A percentile compares a stretch with the other conserved stretches of the same genome.
Conservation (phyloP, 805 yeast species). For the Kodamaea nitidulidarum region DNA sequence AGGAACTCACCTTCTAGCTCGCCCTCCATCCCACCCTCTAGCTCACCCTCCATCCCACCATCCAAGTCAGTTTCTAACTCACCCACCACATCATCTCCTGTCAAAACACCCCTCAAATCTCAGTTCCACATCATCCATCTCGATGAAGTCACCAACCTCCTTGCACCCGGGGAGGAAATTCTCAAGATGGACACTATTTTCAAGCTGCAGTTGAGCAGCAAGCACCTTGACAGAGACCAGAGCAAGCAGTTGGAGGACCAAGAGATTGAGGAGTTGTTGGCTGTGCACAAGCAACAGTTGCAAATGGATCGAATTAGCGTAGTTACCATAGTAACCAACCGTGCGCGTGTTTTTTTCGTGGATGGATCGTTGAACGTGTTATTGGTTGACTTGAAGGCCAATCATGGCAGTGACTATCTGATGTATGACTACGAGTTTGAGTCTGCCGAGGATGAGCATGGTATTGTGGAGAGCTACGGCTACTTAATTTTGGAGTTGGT, state of each 20-base stretch:
- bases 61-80: too few relatives aligned
- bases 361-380: slow-evolving; percentile 31
- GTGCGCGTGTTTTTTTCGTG: slow-evolving; percentile 39
- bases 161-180: slow-evolving; percentile 34
- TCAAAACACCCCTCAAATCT: neutral
- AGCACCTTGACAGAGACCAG: slow-evolving; percentile 16
- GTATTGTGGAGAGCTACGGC: slow-evolving; percentile 43
- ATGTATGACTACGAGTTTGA: slow-evolving; percentile 79
- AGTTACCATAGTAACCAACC: slow-evolving; percentile 36
- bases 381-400: slow-evolving; percentile 40
- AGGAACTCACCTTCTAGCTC: too few relatives aligned
- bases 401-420: slow-evolving; percentile 48
- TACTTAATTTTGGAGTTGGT: slow-evolving; percentile 61
- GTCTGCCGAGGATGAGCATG: slow-evolving; percentile 19
- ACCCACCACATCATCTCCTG: neutral
- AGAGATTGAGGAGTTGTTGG: slow-evolving; percentile 30
- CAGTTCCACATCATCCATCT: slow-evolving; percentile 21
- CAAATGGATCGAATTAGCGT: slow-evolving; percentile 25
- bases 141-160: slow-evolving; percentile 30
- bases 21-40: too few relatives aligned
- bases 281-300: slow-evolving; percentile 19
- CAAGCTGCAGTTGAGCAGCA: slow-evolving; percentile 33
- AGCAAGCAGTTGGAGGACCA: slow-evolving; percentile 25
- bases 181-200: slow-evolving; percentile 37
- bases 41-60: too few relatives aligned